Evolutionary conservation across 257 asterid species (phyloP).

Genomic region (Solanum phureja): DNA sequence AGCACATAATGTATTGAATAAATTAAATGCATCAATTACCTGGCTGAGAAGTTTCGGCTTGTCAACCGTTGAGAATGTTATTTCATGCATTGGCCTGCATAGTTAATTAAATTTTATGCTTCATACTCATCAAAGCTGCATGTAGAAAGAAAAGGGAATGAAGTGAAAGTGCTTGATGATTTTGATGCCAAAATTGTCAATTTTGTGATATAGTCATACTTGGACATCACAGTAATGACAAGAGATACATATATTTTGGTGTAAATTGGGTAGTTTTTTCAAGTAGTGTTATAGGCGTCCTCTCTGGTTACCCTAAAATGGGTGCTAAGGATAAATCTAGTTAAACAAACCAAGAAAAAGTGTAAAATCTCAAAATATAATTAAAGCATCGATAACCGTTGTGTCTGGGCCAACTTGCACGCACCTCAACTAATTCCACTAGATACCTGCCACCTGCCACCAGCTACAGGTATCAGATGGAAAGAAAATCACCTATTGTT

Average conservation of each 20-base stretch:
- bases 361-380: not conserved
- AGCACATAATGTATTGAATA: not conserved
- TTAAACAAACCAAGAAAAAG: not conserved
- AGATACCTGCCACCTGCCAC: not conserved
- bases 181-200: not conserved
- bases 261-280: not conserved
- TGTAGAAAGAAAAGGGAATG: not conserved
- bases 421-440: not conserved
- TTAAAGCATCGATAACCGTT: not conserved
- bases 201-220: not conserved
- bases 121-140: not conserved
- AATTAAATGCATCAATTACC: conserved; percentile 26
- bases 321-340: not conserved
- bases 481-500: not conserved
- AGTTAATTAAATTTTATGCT: not conserved
- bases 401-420: not conserved
- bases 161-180: not conserved
- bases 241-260: not conserved
- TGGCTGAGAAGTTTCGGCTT: conserved; percentile 95
- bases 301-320: not conserved
- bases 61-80: conserved; percentile 85
- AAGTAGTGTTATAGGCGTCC: not conserved
- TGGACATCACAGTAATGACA: not conserved
- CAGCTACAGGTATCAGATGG: not conserved
- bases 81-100: conserved; percentile 97